Evolutionary conservation across 2,329 filamentous ascomycete genomes (phyloP).

Genomic region (Ophiostoma sp.): DNA sequence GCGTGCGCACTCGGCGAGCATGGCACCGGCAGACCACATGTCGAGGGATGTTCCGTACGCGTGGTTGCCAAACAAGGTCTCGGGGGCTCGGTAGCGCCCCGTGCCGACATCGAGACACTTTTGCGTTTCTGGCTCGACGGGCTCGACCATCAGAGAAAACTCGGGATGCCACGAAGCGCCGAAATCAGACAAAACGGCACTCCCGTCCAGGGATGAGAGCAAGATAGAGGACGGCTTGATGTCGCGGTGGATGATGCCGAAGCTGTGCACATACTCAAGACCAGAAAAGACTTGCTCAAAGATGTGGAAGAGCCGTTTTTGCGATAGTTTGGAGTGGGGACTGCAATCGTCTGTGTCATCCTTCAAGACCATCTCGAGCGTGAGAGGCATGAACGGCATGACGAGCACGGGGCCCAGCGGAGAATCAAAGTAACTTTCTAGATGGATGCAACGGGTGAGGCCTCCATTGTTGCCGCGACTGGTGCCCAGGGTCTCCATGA

Average conservation of each 20-base stretch:
- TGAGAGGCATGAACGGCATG: slow-evolving; percentile 80
- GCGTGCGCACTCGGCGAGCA: slow-evolving; percentile 73
- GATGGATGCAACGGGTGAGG: slow-evolving; percentile 59
- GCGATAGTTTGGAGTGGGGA: slow-evolving; percentile 32
- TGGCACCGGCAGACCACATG: slow-evolving; percentile 84
- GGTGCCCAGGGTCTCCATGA: slow-evolving; percentile 52
- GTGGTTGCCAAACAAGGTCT: slow-evolving; percentile 81
- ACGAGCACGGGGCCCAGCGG: slow-evolving; percentile 65
- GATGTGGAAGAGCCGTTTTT: slow-evolving; percentile 49
- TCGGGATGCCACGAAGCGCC: slow-evolving; percentile 81
- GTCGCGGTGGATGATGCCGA: slow-evolving; percentile 86
- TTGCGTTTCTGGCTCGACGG: slow-evolving; percentile 42
- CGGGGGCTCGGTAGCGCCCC: slow-evolving; percentile 83
- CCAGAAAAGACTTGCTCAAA: slow-evolving; percentile 72
- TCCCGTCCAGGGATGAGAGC: slow-evolving; percentile 64
- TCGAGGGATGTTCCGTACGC: slow-evolving; percentile 73
- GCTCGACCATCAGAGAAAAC: slow-evolving; percentile 61
- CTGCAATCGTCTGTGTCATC: not conserved
- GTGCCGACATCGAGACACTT: slow-evolving; percentile 96
- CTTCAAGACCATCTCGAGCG: slow-evolving; percentile 68
- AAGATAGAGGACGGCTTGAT: slow-evolving; percentile 91
- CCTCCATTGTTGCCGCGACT: slow-evolving; percentile 49
- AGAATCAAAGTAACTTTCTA: slow-evolving; percentile 49
- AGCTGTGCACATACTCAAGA: slow-evolving; percentile 68
- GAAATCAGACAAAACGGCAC: slow-evolving; percentile 81